Conservation (phyloP, 2,329 filamentous ascomycete species). For the Aureobasidium sp. region DNA sequence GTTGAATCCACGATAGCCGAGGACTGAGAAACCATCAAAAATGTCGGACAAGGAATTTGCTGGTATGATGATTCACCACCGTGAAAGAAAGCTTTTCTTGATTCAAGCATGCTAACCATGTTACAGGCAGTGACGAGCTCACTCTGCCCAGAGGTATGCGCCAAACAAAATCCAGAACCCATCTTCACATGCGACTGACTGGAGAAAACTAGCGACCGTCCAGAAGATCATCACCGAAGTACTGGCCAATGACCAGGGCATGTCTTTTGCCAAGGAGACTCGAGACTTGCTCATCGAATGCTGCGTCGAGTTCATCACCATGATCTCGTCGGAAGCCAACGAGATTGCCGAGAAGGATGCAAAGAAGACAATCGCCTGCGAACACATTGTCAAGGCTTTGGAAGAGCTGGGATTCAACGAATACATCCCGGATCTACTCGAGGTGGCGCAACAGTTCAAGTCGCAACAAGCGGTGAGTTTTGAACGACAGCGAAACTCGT, state of each 20-base stretch:
- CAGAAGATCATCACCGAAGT: slow-evolving; percentile 92
- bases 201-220: slow-evolving; percentile 50
- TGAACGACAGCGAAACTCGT: slow-evolving; percentile 1
- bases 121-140: slow-evolving; percentile 50
- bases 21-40: slow-evolving; percentile 13
- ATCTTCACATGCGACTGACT: not conserved
- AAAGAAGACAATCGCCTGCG: slow-evolving; percentile 98
- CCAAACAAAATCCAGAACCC: not conserved
- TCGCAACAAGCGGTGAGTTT: slow-evolving; percentile 74
- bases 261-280: slow-evolving; percentile 90
- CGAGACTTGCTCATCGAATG: slow-evolving; percentile 95
- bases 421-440: slow-evolving; percentile 80
- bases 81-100: not conserved
- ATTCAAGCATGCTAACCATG: slow-evolving; percentile 14
- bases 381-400: slow-evolving; percentile 92
- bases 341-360: slow-evolving; percentile 98
- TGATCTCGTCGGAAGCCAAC: slow-evolving; percentile 97
- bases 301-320: slow-evolving; percentile 97
- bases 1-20: not conserved
- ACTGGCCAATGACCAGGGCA: slow-evolving; percentile 65
- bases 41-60: slow-evolving; percentile 53
- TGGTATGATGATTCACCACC: slow-evolving; percentile 31
- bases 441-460: slow-evolving; percentile 85
- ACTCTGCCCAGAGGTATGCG: slow-evolving; percentile 51
- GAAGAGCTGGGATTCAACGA: slow-evolving; percentile 88